Conservation (phyloP, 2,329 filamentous ascomycete species). For the Ploettnerulaceae sp. region DNA sequence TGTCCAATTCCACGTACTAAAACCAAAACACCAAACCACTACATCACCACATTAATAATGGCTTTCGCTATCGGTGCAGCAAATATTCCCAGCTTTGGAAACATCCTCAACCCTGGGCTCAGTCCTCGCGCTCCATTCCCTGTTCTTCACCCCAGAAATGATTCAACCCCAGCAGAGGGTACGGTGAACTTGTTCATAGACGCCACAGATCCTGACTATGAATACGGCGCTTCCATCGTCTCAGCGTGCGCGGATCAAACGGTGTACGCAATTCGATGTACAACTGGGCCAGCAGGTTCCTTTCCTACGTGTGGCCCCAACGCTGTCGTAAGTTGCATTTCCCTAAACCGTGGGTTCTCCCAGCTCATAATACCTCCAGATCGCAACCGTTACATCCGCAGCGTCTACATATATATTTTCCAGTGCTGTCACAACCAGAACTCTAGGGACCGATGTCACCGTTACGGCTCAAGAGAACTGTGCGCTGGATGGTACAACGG, state of each 20-base stretch:
- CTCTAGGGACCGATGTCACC: background rate
- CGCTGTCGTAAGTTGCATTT: background rate
- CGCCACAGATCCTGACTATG: background rate
- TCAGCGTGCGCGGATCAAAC: conserved; percentile 6
- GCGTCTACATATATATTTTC: conserved; percentile 5
- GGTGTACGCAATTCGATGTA: conserved; percentile 7
- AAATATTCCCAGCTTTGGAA: background rate
- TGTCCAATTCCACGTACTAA: too few species aligned
- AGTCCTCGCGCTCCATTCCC: conserved; percentile 2
- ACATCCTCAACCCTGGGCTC: conserved; percentile 3
- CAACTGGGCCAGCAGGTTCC: background rate
- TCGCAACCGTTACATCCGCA: conserved; percentile 1
- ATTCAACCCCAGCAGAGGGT: background rate
- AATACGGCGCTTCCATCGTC: conserved; percentile 9
- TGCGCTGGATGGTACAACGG: conserved; percentile 1
- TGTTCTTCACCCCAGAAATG: background rate
- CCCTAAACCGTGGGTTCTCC: background rate
- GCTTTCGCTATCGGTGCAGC: conserved; percentile 8
- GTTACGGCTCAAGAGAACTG: conserved; percentile 6
- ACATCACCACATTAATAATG: too few species aligned
- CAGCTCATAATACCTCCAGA: background rate
- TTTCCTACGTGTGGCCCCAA: conserved; percentile 7
- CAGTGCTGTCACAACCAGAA: conserved; percentile 4
- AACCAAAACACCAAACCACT: too few species aligned
- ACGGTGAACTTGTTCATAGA: conserved; percentile 13